Evolutionary conservation across 768 basidiomycete species (phyloP).

Genomic region (Mrakia blollopis): DNA sequence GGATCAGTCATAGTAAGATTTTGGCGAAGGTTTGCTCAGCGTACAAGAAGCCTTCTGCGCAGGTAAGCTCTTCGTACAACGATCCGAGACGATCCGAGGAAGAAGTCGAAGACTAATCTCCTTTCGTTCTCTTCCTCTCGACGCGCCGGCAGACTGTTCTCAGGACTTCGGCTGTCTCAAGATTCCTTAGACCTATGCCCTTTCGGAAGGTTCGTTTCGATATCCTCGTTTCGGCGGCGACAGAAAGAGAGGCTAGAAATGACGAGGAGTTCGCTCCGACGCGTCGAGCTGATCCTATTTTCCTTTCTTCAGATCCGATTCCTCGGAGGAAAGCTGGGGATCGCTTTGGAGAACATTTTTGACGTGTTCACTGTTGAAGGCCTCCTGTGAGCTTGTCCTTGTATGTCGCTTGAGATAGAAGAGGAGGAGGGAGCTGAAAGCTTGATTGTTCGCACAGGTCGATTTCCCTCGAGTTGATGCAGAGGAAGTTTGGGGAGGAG

Average conservation of each 20-base stretch:
- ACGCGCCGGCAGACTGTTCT: constrained; percentile 62
- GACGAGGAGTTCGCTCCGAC: no score
- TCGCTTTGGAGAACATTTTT: constrained; percentile 77
- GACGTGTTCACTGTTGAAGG: constrained; percentile 86
- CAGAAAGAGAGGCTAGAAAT: no score
- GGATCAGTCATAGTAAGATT: constrained; percentile 87
- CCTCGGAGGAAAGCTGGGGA: constrained; percentile 89
- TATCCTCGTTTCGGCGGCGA: background rate
- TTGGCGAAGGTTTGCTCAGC: constrained; percentile 94
- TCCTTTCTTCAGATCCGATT: constrained; percentile 66
- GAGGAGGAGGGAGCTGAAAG: background rate
- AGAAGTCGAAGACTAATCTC: background rate
- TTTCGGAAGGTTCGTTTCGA: constrained; percentile 67
- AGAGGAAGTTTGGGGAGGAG: constrained; percentile 47
- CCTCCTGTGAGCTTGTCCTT: constrained; percentile 61
- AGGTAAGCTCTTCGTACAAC: constrained; percentile 54
- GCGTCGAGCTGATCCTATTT: background rate
- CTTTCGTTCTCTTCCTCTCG: constrained; percentile 12
- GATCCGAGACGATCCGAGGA: background rate
- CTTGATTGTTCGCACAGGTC: constrained; percentile 34
- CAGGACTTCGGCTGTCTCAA: constrained; percentile 73
- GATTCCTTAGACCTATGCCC: constrained; percentile 74
- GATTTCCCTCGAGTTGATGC: constrained; percentile 46
- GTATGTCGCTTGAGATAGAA: no score
- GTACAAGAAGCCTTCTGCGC: constrained; percentile 82